A percentile compares a stretch with the other conserved stretches of the same genome.
Evolutionary conservation across 139 green algal species (phyloP).

Genomic region (Chlorella sorokiniana): DNA sequence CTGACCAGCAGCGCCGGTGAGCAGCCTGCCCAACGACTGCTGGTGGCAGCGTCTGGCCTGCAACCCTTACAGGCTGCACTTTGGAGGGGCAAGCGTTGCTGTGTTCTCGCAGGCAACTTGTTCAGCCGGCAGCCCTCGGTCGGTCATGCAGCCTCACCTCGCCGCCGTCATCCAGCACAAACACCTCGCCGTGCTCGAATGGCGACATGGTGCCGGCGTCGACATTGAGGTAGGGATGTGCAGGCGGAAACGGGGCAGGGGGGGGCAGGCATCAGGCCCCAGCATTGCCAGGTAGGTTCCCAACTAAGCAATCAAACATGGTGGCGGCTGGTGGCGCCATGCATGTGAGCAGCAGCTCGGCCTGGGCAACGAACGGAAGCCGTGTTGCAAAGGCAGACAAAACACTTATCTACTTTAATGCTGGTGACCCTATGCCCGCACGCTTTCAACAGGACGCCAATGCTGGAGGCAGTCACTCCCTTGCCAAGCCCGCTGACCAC

Average conservation of each 20-base stretch:
- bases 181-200: constrained; percentile 99
- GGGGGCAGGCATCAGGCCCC: not conserved
- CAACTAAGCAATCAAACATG: too few species aligned
- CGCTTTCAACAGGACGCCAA: constrained; percentile 96
- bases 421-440: constrained; percentile 90
- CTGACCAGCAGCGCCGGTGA: too few species aligned
- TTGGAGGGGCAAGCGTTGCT: too few species aligned
- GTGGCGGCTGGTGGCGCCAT: not conserved
- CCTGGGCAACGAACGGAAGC: not conserved
- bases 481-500: constrained; percentile 97
- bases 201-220: constrained; percentile 99
- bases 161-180: constrained; percentile 98
- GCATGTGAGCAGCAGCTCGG: not conserved
- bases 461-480: constrained; percentile 93
- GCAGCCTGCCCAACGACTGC: too few species aligned
- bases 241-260: constrained; percentile 12
- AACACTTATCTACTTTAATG: constrained; percentile 93
- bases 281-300: too few species aligned
- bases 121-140: too few species aligned
- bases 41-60: too few species aligned
- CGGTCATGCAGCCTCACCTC: too few species aligned
- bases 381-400: not conserved
- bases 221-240: constrained; percentile 99
- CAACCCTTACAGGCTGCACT: too few species aligned
- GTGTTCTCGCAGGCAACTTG: too few species aligned